A percentile compares a stretch with the other conserved stretches of the same genome.
Evolutionary conservation across 2,329 filamentous ascomycete species (phyloP).

Genomic region (Fusarium verticillioides): DNA sequence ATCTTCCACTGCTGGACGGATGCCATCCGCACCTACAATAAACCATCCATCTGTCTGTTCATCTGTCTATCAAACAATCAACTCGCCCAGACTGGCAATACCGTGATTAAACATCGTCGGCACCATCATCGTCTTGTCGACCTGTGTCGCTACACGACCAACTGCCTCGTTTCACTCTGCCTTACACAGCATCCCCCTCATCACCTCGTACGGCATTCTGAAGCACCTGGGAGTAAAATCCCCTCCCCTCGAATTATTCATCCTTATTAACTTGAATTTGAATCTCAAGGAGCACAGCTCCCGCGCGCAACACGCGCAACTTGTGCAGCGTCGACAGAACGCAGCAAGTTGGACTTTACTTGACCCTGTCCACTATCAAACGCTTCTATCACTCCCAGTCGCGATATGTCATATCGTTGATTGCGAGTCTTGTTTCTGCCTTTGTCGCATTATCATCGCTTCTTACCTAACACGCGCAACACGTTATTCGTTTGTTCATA

Average conservation of each 20-base stretch:
- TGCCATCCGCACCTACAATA: conserved; percentile 35
- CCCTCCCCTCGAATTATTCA: background rate
- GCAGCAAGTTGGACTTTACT: conserved; percentile 15
- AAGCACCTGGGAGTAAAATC: background rate
- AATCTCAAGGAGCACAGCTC: conserved; percentile 10
- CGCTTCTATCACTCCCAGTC: conserved; percentile 1
- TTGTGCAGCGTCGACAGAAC: conserved; percentile 18
- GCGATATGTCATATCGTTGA: conserved; percentile 13
- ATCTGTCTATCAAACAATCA: conserved; percentile 32
- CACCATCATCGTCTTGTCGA: conserved; percentile 14
- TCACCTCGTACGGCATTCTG: conserved; percentile 7
- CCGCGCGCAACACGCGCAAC: conserved; percentile 18
- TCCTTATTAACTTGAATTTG: conserved; percentile 2
- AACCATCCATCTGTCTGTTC: conserved; percentile 23
- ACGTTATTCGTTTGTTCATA: background rate
- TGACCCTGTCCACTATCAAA: background rate
- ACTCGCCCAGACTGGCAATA: conserved; percentile 21
- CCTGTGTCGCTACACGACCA: conserved; percentile 12
- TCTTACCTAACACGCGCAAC: background rate
- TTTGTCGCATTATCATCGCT: conserved; percentile 6
- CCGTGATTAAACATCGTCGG: conserved; percentile 25
- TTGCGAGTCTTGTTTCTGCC: conserved; percentile 2
- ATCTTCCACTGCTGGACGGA: conserved; percentile 11
- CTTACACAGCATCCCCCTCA: background rate
- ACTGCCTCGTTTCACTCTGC: conserved; percentile 17